Base-by-base conservation (phyloP, 805 yeast species). In the Metahyphopichia silvanorum region DNA sequence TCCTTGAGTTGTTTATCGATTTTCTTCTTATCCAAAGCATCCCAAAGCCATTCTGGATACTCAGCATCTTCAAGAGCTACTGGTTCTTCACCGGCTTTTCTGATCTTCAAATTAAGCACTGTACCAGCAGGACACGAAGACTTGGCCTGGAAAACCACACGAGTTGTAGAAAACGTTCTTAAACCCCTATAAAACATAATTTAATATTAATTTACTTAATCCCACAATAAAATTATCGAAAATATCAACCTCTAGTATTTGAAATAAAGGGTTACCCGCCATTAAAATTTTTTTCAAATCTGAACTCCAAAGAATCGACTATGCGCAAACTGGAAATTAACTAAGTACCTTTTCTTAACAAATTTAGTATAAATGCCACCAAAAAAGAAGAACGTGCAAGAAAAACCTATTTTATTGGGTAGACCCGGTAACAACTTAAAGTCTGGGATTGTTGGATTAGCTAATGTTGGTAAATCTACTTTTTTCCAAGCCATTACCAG, bases 11-110 rank as follows among this genome's bases (percentile, higher is more conserved):
- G 66, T 17, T 66, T 73, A 35, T 70, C 66, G 49, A 76, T 79
- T n/a, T 74, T 74, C 23, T 74, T 74, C 32, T 74, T 66, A 56
- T 89, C 95, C 20, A 88, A 71, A 29, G 86, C 67, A 4, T 73
- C 76, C 98, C 98, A 93, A 33, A 91, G 70, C 98, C 98, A 91
- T 27, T 74, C 85, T 4, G 98, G 98, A 53, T 91, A 91, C 49
- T 89, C 95, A 23, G 68, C 68, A 55, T 93, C 98, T 40, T 82
- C 86, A 34, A 83, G 59, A 2, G 98, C 98, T 4, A 86, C 79
- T 6, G 94, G 87, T 46, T 88, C 96, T 38, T 81, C 77, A n/a
- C 91, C 94, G 22, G 72, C 69, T 52, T 87, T 88, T 52, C 76
- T 76, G 27, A 91, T 71, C 47, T 84, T 83, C 49, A 88, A 62